These are phyloP conservation scores for Nakaseomyces delphensis DNA, from an alignment of 1,139 yeast species.

Conservation along the genomic window DNA sequence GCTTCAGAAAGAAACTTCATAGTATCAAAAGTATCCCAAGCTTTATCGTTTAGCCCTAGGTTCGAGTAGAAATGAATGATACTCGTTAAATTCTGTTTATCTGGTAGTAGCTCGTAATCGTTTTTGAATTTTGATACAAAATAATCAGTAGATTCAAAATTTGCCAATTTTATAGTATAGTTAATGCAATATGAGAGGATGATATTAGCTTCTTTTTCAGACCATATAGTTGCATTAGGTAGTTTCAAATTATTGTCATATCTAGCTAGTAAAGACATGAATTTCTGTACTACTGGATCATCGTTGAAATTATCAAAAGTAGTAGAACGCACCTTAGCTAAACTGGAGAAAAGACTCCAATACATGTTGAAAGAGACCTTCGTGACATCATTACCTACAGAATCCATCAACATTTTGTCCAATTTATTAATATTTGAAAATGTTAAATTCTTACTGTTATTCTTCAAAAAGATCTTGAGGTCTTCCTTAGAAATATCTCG, in stretches of 20 bases:
- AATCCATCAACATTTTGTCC: slow-evolving; percentile 31
- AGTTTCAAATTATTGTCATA: slow-evolving; percentile 35
- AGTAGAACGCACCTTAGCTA: slow-evolving; percentile 12
- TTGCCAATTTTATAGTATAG: slow-evolving; percentile 34
- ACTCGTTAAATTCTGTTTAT: slow-evolving; percentile 51
- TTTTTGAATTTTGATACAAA: slow-evolving; percentile 22
- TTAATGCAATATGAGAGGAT: slow-evolving; percentile 33
- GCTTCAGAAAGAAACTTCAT: slow-evolving; percentile 73
- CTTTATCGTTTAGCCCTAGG: slow-evolving; percentile 47
- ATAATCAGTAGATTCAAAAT: slow-evolving; percentile 43
- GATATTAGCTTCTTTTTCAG: slow-evolving; percentile 25
- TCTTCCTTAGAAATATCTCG: slow-evolving; percentile 34
- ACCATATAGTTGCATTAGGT: slow-evolving; percentile 15
- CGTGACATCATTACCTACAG: slow-evolving; percentile 31
- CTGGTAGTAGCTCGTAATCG: slow-evolving; percentile 42
- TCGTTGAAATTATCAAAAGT: slow-evolving; percentile 29
- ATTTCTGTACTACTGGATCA: slow-evolving; percentile 29
- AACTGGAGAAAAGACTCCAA: slow-evolving; percentile 39
- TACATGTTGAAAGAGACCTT: slow-evolving; percentile 34
- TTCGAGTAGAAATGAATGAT: slow-evolving; percentile 60
- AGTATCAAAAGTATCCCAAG: slow-evolving; percentile 67
- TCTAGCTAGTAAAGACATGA: slow-evolving; percentile 33
- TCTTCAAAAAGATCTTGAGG: slow-evolving; percentile 37
- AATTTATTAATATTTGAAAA: slow-evolving; percentile 34
- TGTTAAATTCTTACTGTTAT: slow-evolving; percentile 38